Conservation (phyloP, 1,284 basidiomycete genomes). For the Apiotrichum siamense region DNA sequence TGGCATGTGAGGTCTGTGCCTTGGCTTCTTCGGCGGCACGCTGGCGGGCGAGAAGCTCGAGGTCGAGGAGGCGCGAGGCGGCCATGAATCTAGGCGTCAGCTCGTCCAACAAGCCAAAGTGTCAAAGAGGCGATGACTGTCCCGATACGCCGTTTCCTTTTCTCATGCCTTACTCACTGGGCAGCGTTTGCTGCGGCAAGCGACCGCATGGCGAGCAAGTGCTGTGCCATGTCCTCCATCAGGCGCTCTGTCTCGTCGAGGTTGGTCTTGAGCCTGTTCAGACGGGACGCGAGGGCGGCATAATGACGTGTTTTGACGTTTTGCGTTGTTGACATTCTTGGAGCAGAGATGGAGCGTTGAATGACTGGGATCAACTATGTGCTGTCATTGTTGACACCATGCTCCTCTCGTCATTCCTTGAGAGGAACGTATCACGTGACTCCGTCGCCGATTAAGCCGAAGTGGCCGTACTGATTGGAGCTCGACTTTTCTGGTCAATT, state of each 20-base stretch:
- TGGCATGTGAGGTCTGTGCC: too few relatives aligned
- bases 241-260: conserved; percentile 39
- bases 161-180: conserved; percentile 28
- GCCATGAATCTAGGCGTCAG: conserved; percentile 45
- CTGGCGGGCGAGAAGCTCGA: too few relatives aligned
- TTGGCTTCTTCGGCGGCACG: too few relatives aligned
- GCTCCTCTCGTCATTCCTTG: too few relatives aligned
- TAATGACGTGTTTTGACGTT: conserved; percentile 43
- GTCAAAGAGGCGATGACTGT: not conserved
- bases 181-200: conserved; percentile 40
- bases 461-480: too few relatives aligned
- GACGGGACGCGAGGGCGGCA: conserved; percentile 35
- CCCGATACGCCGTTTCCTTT: not conserved
- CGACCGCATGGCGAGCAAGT: conserved; percentile 35
- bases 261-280: conserved; percentile 34
- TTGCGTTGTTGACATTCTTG: conserved; percentile 22
- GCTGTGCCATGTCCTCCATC: conserved; percentile 32
- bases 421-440: too few relatives aligned
- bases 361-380: not conserved
- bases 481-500: not conserved
- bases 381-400: not conserved
- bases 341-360: not conserved
- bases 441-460: not conserved
- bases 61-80: conserved; percentile 40
- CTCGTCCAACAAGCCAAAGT: not conserved